These are phyloP conservation scores for Penicillium arizonense DNA, from an alignment of 495 filamentous ascomycete species.

Conservation along the genomic window DNA sequence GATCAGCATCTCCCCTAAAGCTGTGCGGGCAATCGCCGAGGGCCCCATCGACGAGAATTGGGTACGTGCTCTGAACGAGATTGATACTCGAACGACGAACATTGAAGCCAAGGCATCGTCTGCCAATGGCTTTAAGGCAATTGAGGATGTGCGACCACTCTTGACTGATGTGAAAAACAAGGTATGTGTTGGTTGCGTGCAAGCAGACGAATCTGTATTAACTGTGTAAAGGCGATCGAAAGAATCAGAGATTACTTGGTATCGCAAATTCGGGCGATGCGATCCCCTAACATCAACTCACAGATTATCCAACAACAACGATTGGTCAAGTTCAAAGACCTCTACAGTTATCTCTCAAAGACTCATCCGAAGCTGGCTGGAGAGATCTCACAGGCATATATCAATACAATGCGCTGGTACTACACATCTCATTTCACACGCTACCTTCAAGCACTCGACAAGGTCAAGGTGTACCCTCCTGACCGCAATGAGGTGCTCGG, in stretches of 20 bases:
- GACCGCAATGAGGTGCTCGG: conserved; percentile 86
- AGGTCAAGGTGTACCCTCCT: conserved; percentile 75
- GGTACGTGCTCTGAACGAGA: conserved; percentile 79
- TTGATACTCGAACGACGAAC: conserved; percentile 72
- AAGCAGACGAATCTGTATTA: conserved; percentile 1
- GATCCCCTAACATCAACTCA: conserved; percentile 92
- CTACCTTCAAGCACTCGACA: conserved; percentile 79
- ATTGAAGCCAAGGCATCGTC: conserved; percentile 65
- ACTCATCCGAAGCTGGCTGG: conserved; percentile 77
- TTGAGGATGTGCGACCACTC: conserved; percentile 81
- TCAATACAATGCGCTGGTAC: conserved; percentile 99
- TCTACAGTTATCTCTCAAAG: conserved; percentile 78
- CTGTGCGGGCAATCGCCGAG: conserved; percentile 80
- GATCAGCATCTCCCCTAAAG: conserved; percentile 77
- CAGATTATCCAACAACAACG: conserved; percentile 92
- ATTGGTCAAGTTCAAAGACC: conserved; percentile 81
- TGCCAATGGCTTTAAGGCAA: conserved; percentile 63
- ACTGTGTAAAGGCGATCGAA: conserved; percentile 69
- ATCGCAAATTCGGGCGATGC: conserved; percentile 84
- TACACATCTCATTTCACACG: conserved; percentile 89
- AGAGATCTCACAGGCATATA: conserved; percentile 89
- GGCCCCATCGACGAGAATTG: conserved; percentile 88
- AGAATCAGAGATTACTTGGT: conserved; percentile 93
- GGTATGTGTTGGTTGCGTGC: conserved; percentile 39
- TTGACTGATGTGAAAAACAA: conserved; percentile 80